Base-by-base conservation (phyloP, 495 filamentous ascomycete species). In the Annulohypoxylon nitens region DNA sequence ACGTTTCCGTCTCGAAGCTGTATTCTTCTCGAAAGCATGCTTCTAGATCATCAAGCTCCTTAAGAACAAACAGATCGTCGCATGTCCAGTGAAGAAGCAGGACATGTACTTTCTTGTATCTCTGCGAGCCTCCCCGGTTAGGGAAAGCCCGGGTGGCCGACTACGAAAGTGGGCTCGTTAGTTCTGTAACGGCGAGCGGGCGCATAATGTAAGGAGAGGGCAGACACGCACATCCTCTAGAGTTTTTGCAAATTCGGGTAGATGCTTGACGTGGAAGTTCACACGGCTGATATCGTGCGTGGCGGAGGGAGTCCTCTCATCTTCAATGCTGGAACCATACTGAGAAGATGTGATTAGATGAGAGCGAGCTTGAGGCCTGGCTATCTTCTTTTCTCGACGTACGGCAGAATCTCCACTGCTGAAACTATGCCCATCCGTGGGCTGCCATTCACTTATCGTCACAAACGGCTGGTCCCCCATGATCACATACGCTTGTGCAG, bases 61-160 rank as follows among this genome's bases (percentile, higher is more conserved):
- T 83, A 1, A 85, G 75, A 16, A 87, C 84, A 59, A 86, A 85
- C 60, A 88, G 73, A 69, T 88, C 86, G 61, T 88, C 86, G 51
- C 81, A 85, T 43, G 81, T 80, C 87, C 87, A 89, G 74, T 86
- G 85, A 20, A 89, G 76, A 71, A 88, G 81, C 51, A 89, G 70
- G 10, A 78, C 84, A 43, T 83, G 81, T 18, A 89, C 87, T 55
- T 85, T 82, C 61, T 76, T 80, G 73, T 88, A 89, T 51, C 87
- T 74, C 50, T 83, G 81, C 20, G 78, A 78, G 50, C 80, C 69
- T 30, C 81, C 82, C 55, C 75, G 75, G 55, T 85, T 86, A 18
- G 85, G 85, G 72, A 87, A 87, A 23, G 84, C 85, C 61, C 83
- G 77, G 54, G 70, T 77, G n/a, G 84, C 85, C 64, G 85, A 85